Base-by-base conservation (phyloP, 176 grass and related monocot species). In the Lolium rigidum region DNA sequence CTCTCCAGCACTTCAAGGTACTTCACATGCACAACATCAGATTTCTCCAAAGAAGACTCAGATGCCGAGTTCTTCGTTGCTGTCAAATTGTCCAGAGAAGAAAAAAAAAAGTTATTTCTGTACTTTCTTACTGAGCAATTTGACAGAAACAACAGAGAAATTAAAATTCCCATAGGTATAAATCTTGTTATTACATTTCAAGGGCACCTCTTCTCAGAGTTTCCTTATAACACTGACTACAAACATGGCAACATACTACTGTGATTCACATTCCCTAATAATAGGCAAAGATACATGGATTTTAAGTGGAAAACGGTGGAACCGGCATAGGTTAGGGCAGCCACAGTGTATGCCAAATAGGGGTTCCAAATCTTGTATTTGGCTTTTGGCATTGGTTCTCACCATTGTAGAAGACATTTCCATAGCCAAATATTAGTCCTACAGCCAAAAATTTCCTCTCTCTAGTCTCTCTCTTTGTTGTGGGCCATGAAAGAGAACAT, bases 1-100 rank as follows among this genome's bases (percentile, higher is more conserved):
- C 81, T 83, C 60, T 91, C 92, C 48, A 94, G 80, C 22, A 97
- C 77, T 84, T 93, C 92, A 69, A 99, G 94, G 83, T 94, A 96
- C 18, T 94, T 99, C 80, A 94, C 88, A 88, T 89, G 92, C 39
- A 75, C 87, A 72, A 69, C 79, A 17, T 95, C 87, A 70, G 89
- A 86, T 88, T 98, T 95, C 68, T 90, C 94, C 68, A 81, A 61
- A 52, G 82, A 95, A 83, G 66, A 70, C 80, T 94, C 90, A n/a
- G 90, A 77, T 61, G 44, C 77, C 39, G 83, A 79, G 46, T 71
- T 84, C 73, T 92, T 94, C 50, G 85, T 94, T 74, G 92, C 97
- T 96, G 92, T 51, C 84, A 74, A 70, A 80, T 64, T 60, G 11
- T 37, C 9, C 52, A 47, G 16, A 24, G 81, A 82, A 8, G 55